Percentiles rank a stretch among this genome's conserved stretches.
Conservation (phyloP, 306 rosid species). For the Cucumis melo region DNA sequence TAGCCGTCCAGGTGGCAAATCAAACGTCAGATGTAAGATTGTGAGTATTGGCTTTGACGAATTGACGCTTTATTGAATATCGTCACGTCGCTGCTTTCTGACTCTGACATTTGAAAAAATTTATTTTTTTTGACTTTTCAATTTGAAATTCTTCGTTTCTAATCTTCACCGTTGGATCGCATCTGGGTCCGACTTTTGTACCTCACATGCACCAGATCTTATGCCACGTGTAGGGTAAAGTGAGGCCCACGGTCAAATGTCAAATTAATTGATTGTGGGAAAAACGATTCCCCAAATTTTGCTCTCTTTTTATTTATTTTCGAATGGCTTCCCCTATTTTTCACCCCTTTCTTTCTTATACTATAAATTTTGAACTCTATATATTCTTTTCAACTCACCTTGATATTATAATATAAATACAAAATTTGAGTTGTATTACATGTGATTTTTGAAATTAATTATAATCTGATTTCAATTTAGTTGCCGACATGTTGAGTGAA, state of each 20-base stretch:
- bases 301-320: not conserved
- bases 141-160: not conserved
- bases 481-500: too few relatives aligned
- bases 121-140: not conserved
- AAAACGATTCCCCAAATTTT: not conserved
- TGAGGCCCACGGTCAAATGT: not conserved
- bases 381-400: too few relatives aligned
- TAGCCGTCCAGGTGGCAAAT: not conserved
- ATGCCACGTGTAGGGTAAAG: constrained; percentile 2
- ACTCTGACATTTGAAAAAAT: not conserved
- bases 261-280: not conserved
- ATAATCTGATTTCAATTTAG: too few relatives aligned
- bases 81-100: not conserved
- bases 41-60: not conserved
- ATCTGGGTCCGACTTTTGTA: not conserved
- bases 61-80: not conserved
- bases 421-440: too few relatives aligned
- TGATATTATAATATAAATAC: too few relatives aligned
- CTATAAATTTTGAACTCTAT: too few relatives aligned
- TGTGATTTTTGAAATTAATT: too few relatives aligned
- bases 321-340: not conserved
- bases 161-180: not conserved
- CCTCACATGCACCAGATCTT: not conserved
- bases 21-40: not conserved
- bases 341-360: too few relatives aligned